Evolutionary conservation across 306 rosid species (phyloP), one percentile per base, ranked within the genome.

Genomic region (Acacia acuminata): DNA sequence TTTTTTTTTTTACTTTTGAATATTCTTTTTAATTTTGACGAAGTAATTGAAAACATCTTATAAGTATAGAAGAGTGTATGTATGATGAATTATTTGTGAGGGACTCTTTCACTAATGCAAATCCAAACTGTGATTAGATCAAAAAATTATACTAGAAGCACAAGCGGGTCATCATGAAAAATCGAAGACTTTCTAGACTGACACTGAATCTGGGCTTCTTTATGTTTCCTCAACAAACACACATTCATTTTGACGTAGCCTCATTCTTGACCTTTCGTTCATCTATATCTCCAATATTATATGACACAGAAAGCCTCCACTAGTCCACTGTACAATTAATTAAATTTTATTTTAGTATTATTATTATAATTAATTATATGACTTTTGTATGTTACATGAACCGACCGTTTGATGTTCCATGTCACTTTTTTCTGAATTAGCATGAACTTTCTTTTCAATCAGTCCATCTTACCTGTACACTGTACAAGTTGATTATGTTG

Each of bases 381-480:
- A 40, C 34, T 40, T 40, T 34, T 34, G 38, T 34, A 19, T 43
- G 47, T 56, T 25, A 53, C 76, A 79, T 53, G 73, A 44, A 45
- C 11, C 63, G 25, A 45, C 16, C 45, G 9, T 9, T 64, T 58
- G 30, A 50, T 36, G 13, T 36, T 53, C 65, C 61, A 10, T 61
- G 34, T 22, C 67, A 11, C 17, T 61, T 8, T 38, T 25, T 36
- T 15, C 22, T 30, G 50, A 42, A 71, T 61, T 61, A 30, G 25
- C 63, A 1, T 4, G 77, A 80, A 71, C 77, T 72, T 61, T 61
- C 65, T 72, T 55, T 58, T n/a, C 47, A 43, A 38, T 40, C 47
- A 58, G 24, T 40, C 3, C 20, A 13, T 47, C n/a, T 55, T 38
- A 30, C 51, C 17, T 13, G 2, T 2, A 25, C 36, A 12, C 25